Base-by-base conservation (phyloP, 768 basidiomycete genomes). In the Cystobasidium onofrii region DNA sequence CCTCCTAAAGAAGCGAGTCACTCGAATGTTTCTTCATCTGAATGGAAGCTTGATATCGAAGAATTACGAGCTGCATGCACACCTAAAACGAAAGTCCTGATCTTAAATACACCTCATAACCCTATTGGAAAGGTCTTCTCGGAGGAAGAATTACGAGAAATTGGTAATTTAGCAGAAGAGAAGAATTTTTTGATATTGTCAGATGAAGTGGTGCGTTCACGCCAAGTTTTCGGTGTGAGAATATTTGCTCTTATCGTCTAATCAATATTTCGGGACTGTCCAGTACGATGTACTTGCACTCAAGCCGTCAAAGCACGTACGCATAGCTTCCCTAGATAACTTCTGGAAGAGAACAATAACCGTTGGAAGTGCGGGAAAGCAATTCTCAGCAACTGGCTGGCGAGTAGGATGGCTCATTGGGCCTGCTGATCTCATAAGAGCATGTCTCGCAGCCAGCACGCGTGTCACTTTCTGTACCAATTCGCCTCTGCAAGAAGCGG, bases 271-370 rank as follows among this genome's bases (percentile, higher is more conserved):
- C n/a, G n/a, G 66, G 20, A 33, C n/a, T 36, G 39, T 39, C 75
- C 64, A 95, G 90, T 99, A 99, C 81, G 96, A 99, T 78, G 90
- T 89, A 77, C 87, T 99, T 44, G 87, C 93, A 18, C 96, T 89
- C 77, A 91, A 93, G 77, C 87, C 85, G 41, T 88, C 89, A 78
- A 88, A 95, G 78, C 96, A 99, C 81, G 84, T 93, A 69, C 88
- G 95, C 67, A 89, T 98, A 77, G 94, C 95, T 1, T 91, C 84
- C 41, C 85, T 99, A n/a, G 94, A 93, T 4, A 91, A 92, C 25
- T 96, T 98, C 91, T 98, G 94, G 94, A 91, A 97, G 76, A 88
- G 96, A 54, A 99, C 96, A 0, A 88, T 99, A 52, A 97, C 95
- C 7, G 91, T 97, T 69, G 88, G 90, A 34, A 77, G 76, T 18